Evolutionary conservation across 257 asterid species (phyloP).

Genomic region (Nicotiana tomentosiformis): DNA sequence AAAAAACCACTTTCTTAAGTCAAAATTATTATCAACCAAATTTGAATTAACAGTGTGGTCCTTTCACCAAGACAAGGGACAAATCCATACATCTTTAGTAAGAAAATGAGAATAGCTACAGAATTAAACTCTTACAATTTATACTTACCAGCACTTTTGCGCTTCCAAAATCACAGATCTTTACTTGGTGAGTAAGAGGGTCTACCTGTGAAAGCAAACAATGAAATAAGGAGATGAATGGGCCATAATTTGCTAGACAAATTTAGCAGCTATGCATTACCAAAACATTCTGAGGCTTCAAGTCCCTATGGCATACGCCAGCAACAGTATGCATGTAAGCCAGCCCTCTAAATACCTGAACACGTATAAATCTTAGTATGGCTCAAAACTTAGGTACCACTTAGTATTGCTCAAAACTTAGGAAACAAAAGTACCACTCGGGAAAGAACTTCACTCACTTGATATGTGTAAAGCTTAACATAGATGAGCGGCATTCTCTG

Average conservation of each 20-base stretch:
- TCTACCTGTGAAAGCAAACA: slow-evolving; percentile 53
- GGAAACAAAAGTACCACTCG: background rate
- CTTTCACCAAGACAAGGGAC: background rate
- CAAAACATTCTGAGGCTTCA: slow-evolving; percentile 95
- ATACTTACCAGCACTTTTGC: slow-evolving; percentile 86
- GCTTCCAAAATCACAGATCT: slow-evolving; percentile 97
- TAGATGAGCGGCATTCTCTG: slow-evolving; percentile 92
- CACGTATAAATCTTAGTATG: slow-evolving; percentile 7
- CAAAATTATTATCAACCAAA: background rate
- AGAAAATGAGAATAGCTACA: background rate
- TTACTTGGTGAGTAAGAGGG: slow-evolving; percentile 75
- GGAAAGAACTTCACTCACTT: slow-evolving; percentile 38
- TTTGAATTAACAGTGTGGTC: background rate
- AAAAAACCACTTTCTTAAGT: background rate
- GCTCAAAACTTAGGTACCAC: background rate
- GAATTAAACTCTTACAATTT: background rate
- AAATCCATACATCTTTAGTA: background rate
- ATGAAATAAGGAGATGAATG: slow-evolving; percentile 8
- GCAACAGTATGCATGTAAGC: slow-evolving; percentile 96
- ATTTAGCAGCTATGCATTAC: slow-evolving; percentile 25
- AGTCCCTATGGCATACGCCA: slow-evolving; percentile 90
- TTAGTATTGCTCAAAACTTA: background rate
- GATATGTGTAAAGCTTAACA: slow-evolving; percentile 86
- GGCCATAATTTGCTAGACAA: background rate
- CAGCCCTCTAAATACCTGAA: slow-evolving; percentile 88